Conservation (phyloP, 2,329 filamentous ascomycete genomes). For the Fusarium lateritium region DNA sequence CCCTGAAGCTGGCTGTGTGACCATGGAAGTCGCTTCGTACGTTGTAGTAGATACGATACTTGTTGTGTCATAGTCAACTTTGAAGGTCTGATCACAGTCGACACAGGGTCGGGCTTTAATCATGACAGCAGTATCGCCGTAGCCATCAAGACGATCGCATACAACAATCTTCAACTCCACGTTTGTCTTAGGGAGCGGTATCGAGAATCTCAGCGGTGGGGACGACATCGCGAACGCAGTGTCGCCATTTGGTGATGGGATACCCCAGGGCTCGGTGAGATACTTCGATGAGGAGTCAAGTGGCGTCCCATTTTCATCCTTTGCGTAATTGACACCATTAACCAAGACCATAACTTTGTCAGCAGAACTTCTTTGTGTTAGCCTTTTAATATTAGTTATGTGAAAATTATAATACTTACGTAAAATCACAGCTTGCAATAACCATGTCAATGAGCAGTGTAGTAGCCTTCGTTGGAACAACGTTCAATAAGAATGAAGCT, state of each 20-base stretch:
- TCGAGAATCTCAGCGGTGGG: neutral
- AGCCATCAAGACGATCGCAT: neutral
- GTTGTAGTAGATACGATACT: neutral
- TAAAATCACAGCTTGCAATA: constrained; percentile 1
- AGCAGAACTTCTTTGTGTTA: neutral
- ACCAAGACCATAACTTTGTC: neutral
- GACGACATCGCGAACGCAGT: neutral
- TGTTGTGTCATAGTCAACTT: constrained; percentile 3
- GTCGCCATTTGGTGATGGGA: neutral
- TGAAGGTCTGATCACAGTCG: neutral
- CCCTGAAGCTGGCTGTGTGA: neutral
- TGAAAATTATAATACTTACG: neutral
- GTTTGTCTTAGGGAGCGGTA: neutral
- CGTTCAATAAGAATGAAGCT: neutral
- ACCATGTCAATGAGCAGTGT: neutral
- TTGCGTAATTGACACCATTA: neutral
- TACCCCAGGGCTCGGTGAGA: neutral
- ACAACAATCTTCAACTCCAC: neutral
- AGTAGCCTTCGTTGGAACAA: neutral
- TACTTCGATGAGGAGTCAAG: neutral
- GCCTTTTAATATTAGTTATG: neutral
- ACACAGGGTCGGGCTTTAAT: neutral
- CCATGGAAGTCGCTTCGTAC: neutral
- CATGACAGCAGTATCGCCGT: constrained; percentile 2
- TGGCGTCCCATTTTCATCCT: neutral